Conservation (phyloP, 768 basidiomycete genomes). For the Tulasnella sp. region DNA sequence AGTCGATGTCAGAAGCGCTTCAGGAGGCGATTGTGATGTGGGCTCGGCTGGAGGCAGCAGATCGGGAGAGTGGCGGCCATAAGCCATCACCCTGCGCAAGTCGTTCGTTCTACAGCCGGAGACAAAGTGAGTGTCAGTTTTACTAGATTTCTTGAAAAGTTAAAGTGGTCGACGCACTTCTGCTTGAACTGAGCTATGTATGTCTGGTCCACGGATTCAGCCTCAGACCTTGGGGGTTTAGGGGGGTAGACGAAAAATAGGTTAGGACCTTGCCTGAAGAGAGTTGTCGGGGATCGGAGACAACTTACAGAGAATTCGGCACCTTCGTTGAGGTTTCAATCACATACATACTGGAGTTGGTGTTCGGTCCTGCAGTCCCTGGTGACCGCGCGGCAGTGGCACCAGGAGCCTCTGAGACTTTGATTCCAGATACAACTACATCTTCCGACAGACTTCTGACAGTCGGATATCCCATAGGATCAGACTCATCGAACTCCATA, state of each 20-base stretch:
- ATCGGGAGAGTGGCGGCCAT: background rate
- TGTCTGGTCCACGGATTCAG: background rate
- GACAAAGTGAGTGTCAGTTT: background rate
- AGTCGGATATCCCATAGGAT: conserved; percentile 24
- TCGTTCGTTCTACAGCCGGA: background rate
- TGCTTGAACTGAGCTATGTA: conserved; percentile 3
- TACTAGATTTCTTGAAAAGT: background rate
- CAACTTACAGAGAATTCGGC: background rate
- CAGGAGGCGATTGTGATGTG: background rate
- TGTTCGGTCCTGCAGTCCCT: background rate
- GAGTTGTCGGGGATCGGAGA: too few relatives aligned
- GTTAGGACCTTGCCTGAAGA: too few relatives aligned
- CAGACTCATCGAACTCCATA: conserved; percentile 54
- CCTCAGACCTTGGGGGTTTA: background rate
- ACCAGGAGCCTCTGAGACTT: conserved; percentile 65
- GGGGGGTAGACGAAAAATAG: background rate
- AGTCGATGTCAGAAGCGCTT: background rate
- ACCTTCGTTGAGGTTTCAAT: conserved; percentile 43
- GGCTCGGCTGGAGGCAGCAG: background rate
- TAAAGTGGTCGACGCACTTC: background rate
- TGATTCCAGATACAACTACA: conserved; percentile 50
- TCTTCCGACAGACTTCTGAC: conserved; percentile 42
- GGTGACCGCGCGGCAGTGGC: conserved; percentile 30
- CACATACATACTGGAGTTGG: conserved; percentile 65
- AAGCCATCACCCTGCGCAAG: background rate